Conservation (phyloP, 2,329 filamentous ascomycete species). For the Microsporum audouinii region DNA sequence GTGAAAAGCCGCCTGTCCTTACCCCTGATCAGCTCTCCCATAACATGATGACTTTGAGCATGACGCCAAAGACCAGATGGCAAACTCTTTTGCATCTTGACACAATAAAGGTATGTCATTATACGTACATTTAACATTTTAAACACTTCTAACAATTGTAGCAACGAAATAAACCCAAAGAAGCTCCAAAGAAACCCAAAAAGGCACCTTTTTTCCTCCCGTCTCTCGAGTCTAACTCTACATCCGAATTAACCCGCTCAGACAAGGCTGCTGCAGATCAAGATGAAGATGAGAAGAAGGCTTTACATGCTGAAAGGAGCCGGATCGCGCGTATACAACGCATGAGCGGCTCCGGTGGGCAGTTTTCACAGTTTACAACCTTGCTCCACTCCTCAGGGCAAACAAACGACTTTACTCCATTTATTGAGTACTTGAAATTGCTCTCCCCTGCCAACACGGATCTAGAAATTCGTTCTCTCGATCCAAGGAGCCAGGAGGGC, state of each 20-base stretch:
- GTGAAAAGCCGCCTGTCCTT: conserved; percentile 44
- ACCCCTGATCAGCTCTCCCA: conserved; percentile 64
- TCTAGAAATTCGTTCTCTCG: conserved; percentile 76
- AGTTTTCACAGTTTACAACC: conserved; percentile 35
- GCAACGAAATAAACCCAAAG: conserved; percentile 85
- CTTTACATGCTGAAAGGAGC: conserved; percentile 43
- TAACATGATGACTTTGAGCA: conserved; percentile 75
- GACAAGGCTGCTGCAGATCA: conserved; percentile 21
- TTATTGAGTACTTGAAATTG: conserved; percentile 68
- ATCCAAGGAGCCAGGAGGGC: conserved; percentile 18
- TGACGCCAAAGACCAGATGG: conserved; percentile 86
- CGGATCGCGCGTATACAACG: conserved; percentile 59
- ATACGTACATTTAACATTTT: not conserved
- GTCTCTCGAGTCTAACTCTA: conserved; percentile 18
- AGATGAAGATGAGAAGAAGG: conserved; percentile 22
- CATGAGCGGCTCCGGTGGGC: conserved; percentile 24
- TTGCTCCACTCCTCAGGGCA: conserved; percentile 37
- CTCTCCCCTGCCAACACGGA: conserved; percentile 79
- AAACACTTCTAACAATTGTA: conserved; percentile 27
- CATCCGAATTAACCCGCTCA: conserved; percentile 18
- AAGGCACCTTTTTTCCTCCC: conserved; percentile 95
- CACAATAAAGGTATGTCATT: conserved; percentile 50
- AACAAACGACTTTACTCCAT: conserved; percentile 51
- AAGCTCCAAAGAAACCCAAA: conserved; percentile 81
- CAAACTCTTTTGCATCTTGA: conserved; percentile 90